phyloP scores from a whole-genome alignment of 495 filamentous ascomycete genomes.

The Penicillium simplicissimum region DNA sequence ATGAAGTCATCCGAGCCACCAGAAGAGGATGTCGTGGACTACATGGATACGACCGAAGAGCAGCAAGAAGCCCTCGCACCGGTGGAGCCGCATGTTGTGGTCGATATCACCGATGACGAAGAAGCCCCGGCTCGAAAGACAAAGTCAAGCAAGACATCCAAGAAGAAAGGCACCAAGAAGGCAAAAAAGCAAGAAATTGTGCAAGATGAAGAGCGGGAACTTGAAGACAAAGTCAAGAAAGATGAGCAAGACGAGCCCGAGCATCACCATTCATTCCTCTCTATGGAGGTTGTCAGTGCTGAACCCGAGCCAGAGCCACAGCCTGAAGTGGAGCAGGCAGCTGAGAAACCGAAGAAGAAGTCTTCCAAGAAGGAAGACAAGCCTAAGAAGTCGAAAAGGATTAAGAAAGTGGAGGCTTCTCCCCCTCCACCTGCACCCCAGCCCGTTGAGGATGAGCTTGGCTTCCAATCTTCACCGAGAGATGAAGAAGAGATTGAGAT shows the following conservation, averaged over 20 bases:
- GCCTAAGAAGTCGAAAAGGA: conserved; percentile 54
- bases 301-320: conserved; percentile 19
- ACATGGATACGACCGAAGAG: conserved; percentile 7
- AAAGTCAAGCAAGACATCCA: conserved; percentile 26
- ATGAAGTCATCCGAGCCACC: conserved; percentile 14
- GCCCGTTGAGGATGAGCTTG: conserved; percentile 10
- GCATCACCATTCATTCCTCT: conserved; percentile 42
- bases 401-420: conserved; percentile 29
- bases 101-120: conserved; percentile 31
- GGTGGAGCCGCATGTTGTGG: neutral
- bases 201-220: conserved; percentile 32
- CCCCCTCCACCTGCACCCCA: conserved; percentile 11
- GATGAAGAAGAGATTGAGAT: conserved; percentile 25
- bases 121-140: conserved; percentile 33
- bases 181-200: conserved; percentile 30
- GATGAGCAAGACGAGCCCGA: conserved; percentile 39
- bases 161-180: conserved; percentile 34
- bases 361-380: conserved; percentile 42
- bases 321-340: conserved; percentile 34
- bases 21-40: neutral
- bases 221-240: conserved; percentile 9
- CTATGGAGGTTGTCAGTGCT: conserved; percentile 39
- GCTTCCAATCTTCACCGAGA: conserved; percentile 13
- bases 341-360: conserved; percentile 34
- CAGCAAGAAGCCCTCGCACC: neutral